Base-by-base conservation (phyloP, 805 yeast genomes). In the Myxozyma lipomycoides region DNA sequence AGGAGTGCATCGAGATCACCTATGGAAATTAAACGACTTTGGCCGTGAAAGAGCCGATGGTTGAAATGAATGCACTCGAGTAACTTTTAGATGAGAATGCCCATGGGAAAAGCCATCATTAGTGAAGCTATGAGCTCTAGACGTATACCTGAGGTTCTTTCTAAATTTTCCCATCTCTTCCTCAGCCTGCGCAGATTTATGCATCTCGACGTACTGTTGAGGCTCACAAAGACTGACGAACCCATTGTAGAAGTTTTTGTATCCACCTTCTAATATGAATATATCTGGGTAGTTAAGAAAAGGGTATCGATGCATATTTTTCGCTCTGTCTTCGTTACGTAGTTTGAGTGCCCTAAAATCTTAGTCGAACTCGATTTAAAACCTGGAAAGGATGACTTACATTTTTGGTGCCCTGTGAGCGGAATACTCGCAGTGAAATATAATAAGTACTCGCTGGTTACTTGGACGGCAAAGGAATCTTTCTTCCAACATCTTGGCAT, bases 341-440 rank as follows among this genome's bases (percentile, higher is more conserved):
- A 93, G 74, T 65, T 88, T 89, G 47, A 81, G 73, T 1, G 98
- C 98, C 55, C 55, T 51, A 46, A 18, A 15, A n/a, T 21, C 22
- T 34, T 37, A 35, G 36, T 44, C 34, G 12, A 17, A 7, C 10
- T 4, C 15, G 15, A 40, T 12, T 3, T 17, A 19, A 21, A 10
- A 22, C 26, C 7, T 4, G 17, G 24, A 3, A 21, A 7, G 19
- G 9, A 39, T 5, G 17, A 22, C 48, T 10, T 21, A 51, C 84
- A 93, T 80, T 43, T 84, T 72, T 3, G 98, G 98, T n/a, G 98
- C 96, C 52, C 98, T 75, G 64, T 84, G 87, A 4, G 95, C 80
- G 35, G 95, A 84, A 66, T 88, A 91, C 69, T 93, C 98, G 70
- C 98, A 93, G 68, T 93, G 97, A 72, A 93, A 91, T 9, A 93